Conservation (phyloP, 306 rosid genomes). For the Erythrophleum fordii region DNA sequence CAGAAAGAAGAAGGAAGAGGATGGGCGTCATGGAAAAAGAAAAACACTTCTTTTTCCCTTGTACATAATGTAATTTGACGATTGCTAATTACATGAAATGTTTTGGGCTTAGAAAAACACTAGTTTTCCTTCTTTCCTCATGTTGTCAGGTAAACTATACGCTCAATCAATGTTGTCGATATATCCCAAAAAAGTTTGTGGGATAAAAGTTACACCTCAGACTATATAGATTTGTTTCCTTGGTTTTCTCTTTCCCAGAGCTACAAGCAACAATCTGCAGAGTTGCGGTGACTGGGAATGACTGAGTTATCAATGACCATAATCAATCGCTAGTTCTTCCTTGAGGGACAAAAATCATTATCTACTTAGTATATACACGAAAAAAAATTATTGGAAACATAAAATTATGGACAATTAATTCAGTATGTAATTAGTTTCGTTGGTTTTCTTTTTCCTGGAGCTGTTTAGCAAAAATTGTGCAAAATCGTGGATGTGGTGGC, state of each 20-base stretch:
- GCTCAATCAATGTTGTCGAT: background rate
- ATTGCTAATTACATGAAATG: background rate
- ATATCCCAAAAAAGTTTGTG: too few species aligned
- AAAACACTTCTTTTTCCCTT: background rate
- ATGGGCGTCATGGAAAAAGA: background rate
- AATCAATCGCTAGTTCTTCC: background rate
- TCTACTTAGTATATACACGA: background rate
- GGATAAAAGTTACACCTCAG: background rate
- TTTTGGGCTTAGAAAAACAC: background rate
- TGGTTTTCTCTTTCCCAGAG: background rate
- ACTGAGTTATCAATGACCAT: background rate
- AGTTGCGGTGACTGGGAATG: background rate
- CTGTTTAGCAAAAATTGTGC: background rate
- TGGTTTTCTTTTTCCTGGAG: background rate
- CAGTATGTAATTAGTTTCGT: background rate
- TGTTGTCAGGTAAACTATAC: background rate
- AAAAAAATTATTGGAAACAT: background rate
- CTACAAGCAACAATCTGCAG: background rate
- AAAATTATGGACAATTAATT: background rate
- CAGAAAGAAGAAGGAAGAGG: background rate
- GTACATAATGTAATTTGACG: slow-evolving; percentile 40
- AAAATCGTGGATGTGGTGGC: background rate
- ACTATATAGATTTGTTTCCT: background rate
- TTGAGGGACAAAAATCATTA: background rate
- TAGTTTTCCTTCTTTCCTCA: background rate